Evolutionary conservation across 495 filamentous ascomycete species (phyloP).

Genomic region (Pseudevernia furfuracea): DNA sequence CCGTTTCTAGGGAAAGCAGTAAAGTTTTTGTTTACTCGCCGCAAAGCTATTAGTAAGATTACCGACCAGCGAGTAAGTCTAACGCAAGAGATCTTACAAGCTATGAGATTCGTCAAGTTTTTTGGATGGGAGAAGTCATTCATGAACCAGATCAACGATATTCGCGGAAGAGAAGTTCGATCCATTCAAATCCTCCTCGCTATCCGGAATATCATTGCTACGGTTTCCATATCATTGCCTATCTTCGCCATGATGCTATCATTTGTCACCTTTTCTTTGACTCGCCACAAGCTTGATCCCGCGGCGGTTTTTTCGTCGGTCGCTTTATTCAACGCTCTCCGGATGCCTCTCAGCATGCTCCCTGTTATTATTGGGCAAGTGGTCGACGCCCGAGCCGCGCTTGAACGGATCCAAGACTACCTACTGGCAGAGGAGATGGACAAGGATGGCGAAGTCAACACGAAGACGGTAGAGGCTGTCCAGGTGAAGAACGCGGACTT

Average conservation of each 20-base stretch:
- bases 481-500: conserved; percentile 65
- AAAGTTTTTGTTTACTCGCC: conserved; percentile 56
- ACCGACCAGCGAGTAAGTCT: conserved; percentile 83
- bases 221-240: conserved; percentile 66
- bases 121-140: conserved; percentile 90
- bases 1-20: conserved; percentile 66
- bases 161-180: conserved; percentile 63
- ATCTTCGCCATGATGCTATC: conserved; percentile 87
- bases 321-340: conserved; percentile 80
- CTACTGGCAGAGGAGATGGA: conserved; percentile 72
- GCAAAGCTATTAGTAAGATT: conserved; percentile 75
- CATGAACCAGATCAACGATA: conserved; percentile 58
- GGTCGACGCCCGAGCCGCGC: conserved; percentile 74
- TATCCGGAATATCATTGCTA: conserved; percentile 74
- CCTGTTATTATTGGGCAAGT: conserved; percentile 79
- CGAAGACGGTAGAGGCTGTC: conserved; percentile 56
- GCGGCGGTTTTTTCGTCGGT: conserved; percentile 86
- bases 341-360: conserved; percentile 78
- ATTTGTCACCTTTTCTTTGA: conserved; percentile 84
- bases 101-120: conserved; percentile 89
- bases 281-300: conserved; percentile 60
- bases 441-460: conserved; percentile 58
- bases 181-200: conserved; percentile 72
- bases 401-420: conserved; percentile 78
- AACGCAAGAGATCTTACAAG: conserved; percentile 83